These are phyloP conservation scores for Sporopachydermia lactativora DNA, from an alignment of 805 yeast genomes.

Conservation along the genomic window DNA sequence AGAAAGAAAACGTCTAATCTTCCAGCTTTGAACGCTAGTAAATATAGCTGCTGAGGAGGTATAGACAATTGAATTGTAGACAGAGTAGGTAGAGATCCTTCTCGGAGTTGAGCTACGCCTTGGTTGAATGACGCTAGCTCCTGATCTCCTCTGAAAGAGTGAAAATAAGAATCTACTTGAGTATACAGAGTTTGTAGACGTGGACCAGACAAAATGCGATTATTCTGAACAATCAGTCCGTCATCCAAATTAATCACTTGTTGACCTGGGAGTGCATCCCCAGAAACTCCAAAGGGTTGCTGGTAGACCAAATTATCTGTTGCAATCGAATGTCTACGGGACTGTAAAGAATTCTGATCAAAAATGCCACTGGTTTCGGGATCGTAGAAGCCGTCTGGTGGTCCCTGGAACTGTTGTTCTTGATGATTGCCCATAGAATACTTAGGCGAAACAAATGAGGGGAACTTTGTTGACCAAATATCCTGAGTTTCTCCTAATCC, in stretches of 20 bases:
- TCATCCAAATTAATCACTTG: conserved; percentile 1
- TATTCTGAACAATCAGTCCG: conserved; percentile 2
- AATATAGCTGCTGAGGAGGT: conserved; percentile 27
- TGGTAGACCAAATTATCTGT: not conserved
- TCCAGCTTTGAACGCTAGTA: conserved; percentile 68
- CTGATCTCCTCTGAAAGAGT: not conserved
- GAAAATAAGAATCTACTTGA: not conserved
- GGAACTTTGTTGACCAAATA: not conserved
- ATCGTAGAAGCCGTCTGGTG: too few relatives aligned
- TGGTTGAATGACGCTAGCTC: conserved; percentile 1
- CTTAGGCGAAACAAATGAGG: not conserved
- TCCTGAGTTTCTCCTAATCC: not conserved
- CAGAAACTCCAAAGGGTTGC: not conserved
- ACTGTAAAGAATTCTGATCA: too few relatives aligned
- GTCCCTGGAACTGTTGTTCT: too few relatives aligned
- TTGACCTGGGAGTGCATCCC: not conserved
- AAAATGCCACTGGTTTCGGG: too few relatives aligned
- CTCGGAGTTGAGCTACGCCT: not conserved
- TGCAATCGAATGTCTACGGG: conserved; percentile 12
- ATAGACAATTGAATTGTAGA: conserved; percentile 9
- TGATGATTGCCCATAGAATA: too few relatives aligned
- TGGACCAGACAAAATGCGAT: conserved; percentile 2
- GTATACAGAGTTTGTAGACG: not conserved
- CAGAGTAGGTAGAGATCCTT: conserved; percentile 6
- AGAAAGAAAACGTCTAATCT: conserved; percentile 65